phyloP scores from a whole-genome alignment of 495 filamentous ascomycete species.

The Aspergillus bridgeri region DNA sequence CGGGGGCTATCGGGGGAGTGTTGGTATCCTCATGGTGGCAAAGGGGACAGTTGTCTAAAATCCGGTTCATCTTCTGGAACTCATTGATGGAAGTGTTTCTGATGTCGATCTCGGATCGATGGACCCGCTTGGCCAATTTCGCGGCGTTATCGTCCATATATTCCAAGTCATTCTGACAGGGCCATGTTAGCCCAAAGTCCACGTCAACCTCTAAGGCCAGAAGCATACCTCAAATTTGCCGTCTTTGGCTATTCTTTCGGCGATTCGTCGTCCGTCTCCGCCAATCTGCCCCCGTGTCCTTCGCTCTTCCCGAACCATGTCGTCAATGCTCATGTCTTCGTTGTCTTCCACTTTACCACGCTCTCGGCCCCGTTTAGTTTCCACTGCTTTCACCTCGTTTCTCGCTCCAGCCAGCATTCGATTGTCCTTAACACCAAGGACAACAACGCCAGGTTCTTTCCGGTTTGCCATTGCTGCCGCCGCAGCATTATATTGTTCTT shows the following conservation, averaged over 20 bases:
- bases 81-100: constrained; percentile 85
- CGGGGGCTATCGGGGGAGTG: constrained; percentile 78
- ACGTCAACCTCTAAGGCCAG: background rate
- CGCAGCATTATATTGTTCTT: constrained; percentile 78
- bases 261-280: constrained; percentile 76
- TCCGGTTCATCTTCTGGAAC: constrained; percentile 84
- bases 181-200: background rate
- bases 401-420: constrained; percentile 73
- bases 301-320: constrained; percentile 92
- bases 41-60: constrained; percentile 83
- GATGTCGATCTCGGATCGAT: constrained; percentile 83
- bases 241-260: constrained; percentile 90
- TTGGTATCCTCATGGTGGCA: constrained; percentile 90
- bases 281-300: constrained; percentile 74
- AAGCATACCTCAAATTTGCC: constrained; percentile 70
- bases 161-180: constrained; percentile 72
- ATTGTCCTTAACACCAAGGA: constrained; percentile 83
- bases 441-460: constrained; percentile 63
- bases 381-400: constrained; percentile 71
- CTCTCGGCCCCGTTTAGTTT: constrained; percentile 74
- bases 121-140: constrained; percentile 84
- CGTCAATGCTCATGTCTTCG: constrained; percentile 91
- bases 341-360: constrained; percentile 81
- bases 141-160: constrained; percentile 96
- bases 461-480: constrained; percentile 55